Base-by-base conservation (phyloP, 2,329 filamentous ascomycete species). In the Ophiostoma populinum region DNA sequence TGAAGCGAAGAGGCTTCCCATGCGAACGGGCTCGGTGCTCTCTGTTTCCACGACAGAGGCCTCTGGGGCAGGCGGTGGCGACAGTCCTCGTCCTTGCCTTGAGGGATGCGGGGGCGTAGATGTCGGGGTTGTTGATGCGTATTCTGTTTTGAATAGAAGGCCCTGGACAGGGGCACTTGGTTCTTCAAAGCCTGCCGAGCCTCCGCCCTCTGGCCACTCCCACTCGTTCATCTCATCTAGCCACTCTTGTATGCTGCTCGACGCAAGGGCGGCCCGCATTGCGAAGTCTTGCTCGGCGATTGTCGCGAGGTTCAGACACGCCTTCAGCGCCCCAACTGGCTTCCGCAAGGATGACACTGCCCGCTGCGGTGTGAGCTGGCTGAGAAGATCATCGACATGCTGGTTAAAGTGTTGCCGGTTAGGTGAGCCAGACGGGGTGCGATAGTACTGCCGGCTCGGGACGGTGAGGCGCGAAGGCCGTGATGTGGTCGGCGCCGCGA, bases 241-340 rank as follows among this genome's bases (percentile, higher is more conserved):
- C 80, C 81, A 90, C 48, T 70, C 65, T 52, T 76, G 67, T 42
- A 90, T 70, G 42, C 69, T 73, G 46, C 76, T 70, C 10, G 78
- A 78, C 12, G 78, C 75, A 41, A 74, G 54, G 27, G 80, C 80
- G 28, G 79, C 75, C 42, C 71, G 67, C 47, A 76, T 62, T 27
- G 75, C 79, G 52, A 87, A 74, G 12, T 77, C 73, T 46, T 76
- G 70, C 53, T 87, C 78, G 17, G 67, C 57, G 4, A 63, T 56
- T 2, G 75, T 74, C 12, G 76, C 70, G 24, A 59, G 60, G 40
- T 74, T 67, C 39, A 83, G 65, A 49, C 73, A 79, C 31, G 55
- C 49, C 48, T 65, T 66, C 13, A 77, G 51, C 27, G 60, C 52
- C 24, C 65, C 67, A 5, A 58, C 61, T 15, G 65, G 64, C 32